Base-by-base conservation (phyloP, 352 stramenopile genomes). In the Globisporangium rhizosaccharum region DNA sequence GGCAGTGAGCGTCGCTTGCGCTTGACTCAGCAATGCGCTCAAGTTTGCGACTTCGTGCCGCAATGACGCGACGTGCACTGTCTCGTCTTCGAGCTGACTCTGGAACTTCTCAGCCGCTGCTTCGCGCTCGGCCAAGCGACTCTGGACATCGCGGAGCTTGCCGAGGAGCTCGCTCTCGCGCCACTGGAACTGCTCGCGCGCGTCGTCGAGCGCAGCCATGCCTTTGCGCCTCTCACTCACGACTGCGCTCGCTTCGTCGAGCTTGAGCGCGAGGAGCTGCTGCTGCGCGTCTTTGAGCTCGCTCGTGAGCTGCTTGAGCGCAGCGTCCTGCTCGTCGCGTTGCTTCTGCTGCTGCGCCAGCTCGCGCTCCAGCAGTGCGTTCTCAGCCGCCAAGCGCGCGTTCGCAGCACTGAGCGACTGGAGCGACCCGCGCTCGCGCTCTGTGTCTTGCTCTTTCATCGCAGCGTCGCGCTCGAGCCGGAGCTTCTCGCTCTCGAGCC, bases 1-100 rank as follows among this genome's bases (percentile, higher is more conserved):
- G 0, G 65, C 63, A 44, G 62, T 80, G 17, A 86, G 79, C 2
- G 72, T 74, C 0, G 70, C 68, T 61, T 88, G 79, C 9, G 79
- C 71, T 70, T 89, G 79, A 9, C 64, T 74, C 20, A 91, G 56
- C n/a, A 90, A 62, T 0, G 78, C 67, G 20, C 79, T 88, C 25
- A 94, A 63, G 53, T 65, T 88, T 0, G 61, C 59, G 6, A 92
- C 77, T 56, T 94, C 80, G 44, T 90, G 80, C 0, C 82, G 75
- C 20, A 92, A 52, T 1, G 80, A 75, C 49, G 87, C 75, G 0
- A 89, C 79, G 33, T 91, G 82, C 0, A 90, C 56, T 36, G 82
- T 82, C 57, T 94, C 85, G 51, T 92, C 85, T 53, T 94, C 85
- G 45, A 79, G 87, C 60, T 92, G 82, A 3, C 61, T 82, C 37